phyloP scores from a whole-genome alignment of 2,329 filamentous ascomycete genomes.

The Sporothrix brasiliensis region DNA sequence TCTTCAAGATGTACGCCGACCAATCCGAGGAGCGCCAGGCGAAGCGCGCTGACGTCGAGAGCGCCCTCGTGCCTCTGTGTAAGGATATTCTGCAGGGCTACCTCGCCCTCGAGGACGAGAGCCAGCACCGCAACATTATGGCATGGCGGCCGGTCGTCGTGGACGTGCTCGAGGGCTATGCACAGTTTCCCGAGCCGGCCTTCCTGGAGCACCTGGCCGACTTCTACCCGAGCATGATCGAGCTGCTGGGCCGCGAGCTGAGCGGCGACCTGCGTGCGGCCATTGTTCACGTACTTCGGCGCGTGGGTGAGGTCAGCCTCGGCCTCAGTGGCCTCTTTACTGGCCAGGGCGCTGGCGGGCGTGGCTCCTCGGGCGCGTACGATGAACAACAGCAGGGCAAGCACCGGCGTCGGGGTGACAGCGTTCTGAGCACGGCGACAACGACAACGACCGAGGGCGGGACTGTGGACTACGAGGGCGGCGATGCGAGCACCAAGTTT shows the following conservation, averaged over 20 bases:
- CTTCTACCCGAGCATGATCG: slow-evolving; percentile 86
- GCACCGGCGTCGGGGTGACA: slow-evolving; percentile 33
- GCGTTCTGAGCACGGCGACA: slow-evolving; percentile 35
- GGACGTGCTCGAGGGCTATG: slow-evolving; percentile 92
- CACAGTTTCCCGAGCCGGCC: slow-evolving; percentile 75
- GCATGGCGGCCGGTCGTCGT: slow-evolving; percentile 98
- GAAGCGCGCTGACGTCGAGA: slow-evolving; percentile 81
- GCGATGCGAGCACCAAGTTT: slow-evolving; percentile 38
- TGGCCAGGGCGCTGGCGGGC: slow-evolving; percentile 4
- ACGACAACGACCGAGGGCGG: slow-evolving; percentile 27
- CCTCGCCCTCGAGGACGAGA: slow-evolving; percentile 86
- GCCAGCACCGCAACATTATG: slow-evolving; percentile 93
- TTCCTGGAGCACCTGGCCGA: slow-evolving; percentile 78
- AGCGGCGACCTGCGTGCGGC: slow-evolving; percentile 76
- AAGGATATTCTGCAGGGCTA: slow-evolving; percentile 91
- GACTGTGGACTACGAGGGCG: slow-evolving; percentile 37
- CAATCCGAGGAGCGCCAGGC: slow-evolving; percentile 78
- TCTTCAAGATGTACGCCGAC: slow-evolving; percentile 97
- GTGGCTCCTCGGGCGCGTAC: slow-evolving; percentile 29
- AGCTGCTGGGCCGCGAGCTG: slow-evolving; percentile 80
- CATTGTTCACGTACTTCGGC: slow-evolving; percentile 73
- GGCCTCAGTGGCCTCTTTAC: slow-evolving; percentile 55
- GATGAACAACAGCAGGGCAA: slow-evolving; percentile 2
- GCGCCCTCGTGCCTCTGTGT: slow-evolving; percentile 89
- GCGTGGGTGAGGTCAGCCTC: slow-evolving; percentile 77